Evolutionary conservation across 2,329 filamentous ascomycete species (phyloP).

Genomic region (Chrysoporthe austroafricana): DNA sequence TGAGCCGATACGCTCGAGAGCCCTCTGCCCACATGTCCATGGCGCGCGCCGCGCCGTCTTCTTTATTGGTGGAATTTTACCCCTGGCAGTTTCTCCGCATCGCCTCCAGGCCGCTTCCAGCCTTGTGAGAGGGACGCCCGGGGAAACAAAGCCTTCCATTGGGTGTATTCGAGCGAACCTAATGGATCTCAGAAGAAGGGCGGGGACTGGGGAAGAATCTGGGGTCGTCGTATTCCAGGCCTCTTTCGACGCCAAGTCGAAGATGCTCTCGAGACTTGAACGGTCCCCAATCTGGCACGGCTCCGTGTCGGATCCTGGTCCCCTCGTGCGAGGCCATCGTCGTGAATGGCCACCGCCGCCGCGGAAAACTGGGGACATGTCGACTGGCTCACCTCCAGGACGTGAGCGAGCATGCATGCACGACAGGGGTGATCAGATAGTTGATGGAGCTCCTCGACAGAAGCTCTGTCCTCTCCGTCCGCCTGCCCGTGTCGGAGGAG

Average conservation of each 20-base stretch:
- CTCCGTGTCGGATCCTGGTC: conserved; percentile 10
- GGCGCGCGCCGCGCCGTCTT: background rate
- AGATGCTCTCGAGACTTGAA: background rate
- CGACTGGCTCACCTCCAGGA: conserved; percentile 4
- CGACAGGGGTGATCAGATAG: conserved; percentile 7
- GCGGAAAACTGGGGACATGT: conserved; percentile 15
- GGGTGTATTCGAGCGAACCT: background rate
- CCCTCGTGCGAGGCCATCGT: conserved; percentile 6
- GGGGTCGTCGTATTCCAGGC: conserved; percentile 5
- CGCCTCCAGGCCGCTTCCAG: conserved; percentile 9
- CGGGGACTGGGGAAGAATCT: conserved; percentile 2
- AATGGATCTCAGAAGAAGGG: background rate
- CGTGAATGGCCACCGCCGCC: conserved; percentile 6
- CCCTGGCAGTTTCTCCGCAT: conserved; percentile 18
- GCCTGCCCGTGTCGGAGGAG: conserved; percentile 2
- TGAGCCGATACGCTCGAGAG: conserved; percentile 1
- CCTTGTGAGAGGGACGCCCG: background rate
- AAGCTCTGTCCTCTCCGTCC: background rate
- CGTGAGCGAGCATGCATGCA: background rate
- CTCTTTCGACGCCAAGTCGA: background rate
- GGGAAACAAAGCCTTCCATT: conserved; percentile 7
- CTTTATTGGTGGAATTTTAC: conserved; percentile 22
- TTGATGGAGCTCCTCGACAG: background rate
- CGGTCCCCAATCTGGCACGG: conserved; percentile 12
- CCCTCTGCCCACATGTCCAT: background rate